These are phyloP conservation scores for Chaetomiaceae sp. DNA, from an alignment of 2,329 filamentous ascomycete species.

Conservation along the genomic window DNA sequence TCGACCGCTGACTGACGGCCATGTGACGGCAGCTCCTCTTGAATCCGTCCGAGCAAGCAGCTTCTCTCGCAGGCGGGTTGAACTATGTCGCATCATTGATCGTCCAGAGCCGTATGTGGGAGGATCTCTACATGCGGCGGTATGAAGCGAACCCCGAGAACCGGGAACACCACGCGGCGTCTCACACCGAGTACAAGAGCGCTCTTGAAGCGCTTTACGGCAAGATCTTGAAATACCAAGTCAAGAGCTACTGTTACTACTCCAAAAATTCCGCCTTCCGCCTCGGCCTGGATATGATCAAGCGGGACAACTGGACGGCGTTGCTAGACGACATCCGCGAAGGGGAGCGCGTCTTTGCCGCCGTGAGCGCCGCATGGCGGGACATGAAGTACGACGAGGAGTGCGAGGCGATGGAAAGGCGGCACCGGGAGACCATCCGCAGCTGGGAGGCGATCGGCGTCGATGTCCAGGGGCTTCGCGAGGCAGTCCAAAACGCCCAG, in stretches of 20 bases:
- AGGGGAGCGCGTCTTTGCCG: background rate
- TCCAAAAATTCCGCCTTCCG: background rate
- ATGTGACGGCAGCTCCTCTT: background rate
- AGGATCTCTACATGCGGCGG: background rate
- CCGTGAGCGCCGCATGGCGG: background rate
- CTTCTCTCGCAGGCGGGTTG: background rate
- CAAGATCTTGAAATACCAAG: background rate
- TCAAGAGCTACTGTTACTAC: background rate
- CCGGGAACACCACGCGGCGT: background rate
- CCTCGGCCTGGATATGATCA: background rate
- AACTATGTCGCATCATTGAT: background rate
- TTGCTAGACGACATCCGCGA: background rate
- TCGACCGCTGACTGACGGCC: too few species aligned
- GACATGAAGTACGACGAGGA: conserved; percentile 2
- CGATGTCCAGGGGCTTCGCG: background rate
- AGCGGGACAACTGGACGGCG: background rate
- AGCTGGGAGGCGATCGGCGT: background rate
- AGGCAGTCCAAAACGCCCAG: background rate
- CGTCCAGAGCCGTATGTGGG: conserved; percentile 2
- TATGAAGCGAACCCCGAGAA: background rate
- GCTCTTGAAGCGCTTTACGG: background rate
- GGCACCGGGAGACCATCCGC: background rate
- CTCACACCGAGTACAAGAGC: background rate
- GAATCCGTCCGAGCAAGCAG: background rate
- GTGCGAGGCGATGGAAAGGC: background rate